Base-by-base conservation (phyloP, 73 alveolate species). In the Paramecium tetraurelia region DNA sequence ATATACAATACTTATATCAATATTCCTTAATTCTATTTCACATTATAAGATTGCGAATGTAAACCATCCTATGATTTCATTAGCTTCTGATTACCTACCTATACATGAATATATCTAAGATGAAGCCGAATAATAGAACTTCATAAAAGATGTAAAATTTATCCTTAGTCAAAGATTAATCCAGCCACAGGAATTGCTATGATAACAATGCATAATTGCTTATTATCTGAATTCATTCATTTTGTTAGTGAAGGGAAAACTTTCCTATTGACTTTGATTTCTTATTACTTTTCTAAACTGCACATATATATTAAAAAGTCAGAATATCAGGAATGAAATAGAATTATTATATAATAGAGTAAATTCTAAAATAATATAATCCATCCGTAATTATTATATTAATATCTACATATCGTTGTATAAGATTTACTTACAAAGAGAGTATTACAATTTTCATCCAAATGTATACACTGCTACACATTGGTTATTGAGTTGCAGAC, bases 181-280 rank as follows among this genome's bases (percentile, higher is more conserved):
- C 84, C 84, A 7, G 46, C 46, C 31, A 63, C 41, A 1, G 84
- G 84, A 22, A 22, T 63, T 22, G 84, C 84, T 63, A 63, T 63
- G 84, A 63, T 63, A 7, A 63, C 84, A 63, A 63, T 63, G 84
- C 84, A 63, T 63, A 63, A 63, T 63, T 63, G 84, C 9, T 63
- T 63, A 63, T 63, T 63, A 20, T 33, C 84, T 1, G 46, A 63
- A 10, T 63, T 63, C 27, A 63, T 63, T 11, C 46, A 63, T 10
- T 63, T 31, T 33, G 84, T n/a, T 0, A 63, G 84, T 63, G 16
- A 63, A 27, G 46, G 29, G 27, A 33, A 63, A 31, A 3, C 84
- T 0, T 63, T 31, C 24, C 7, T 63, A 63, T 33, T 63, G 46
- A 33, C 84, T 63, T 63, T 63, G 84, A 63, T 63, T 12, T 63